Evolutionary conservation across 2,329 filamentous ascomycete species (phyloP), one percentile per base, ranked within the genome.

Genomic region (Byssochlamys sp.): DNA sequence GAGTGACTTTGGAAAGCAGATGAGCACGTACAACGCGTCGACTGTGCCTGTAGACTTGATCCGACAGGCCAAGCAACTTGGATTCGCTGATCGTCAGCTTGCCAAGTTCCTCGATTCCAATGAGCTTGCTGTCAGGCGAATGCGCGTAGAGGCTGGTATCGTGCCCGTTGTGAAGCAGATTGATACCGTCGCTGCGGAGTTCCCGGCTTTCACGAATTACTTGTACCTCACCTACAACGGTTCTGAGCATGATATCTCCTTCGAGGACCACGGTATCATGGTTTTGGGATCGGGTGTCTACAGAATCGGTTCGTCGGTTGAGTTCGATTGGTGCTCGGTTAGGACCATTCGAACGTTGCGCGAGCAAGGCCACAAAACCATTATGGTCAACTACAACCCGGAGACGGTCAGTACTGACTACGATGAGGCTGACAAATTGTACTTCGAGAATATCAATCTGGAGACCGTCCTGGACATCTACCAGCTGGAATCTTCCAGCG

Each of bases 241-340:
- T 12, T 86, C 85, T 0, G 88, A 92, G 73, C 86, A 89, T 64
- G 94, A 99, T 67, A 79, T 97, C 57, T 71, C 72, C 12, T 97
- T 97, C 68, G 81, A 90, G 9, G 94, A 99, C 69, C 85, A 92
- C 61, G 94, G 94, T 68, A 84, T 96, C 60, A 96, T 97, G 91
- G 92, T 99, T 7, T 81, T 97, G 29, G 92, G 92, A 12, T 96
- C 91, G 31, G 92, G 92, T 74, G 91, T 96, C 9, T 97, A 97
- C 80, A 85, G 94, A 60, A 99, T 99, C 63, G 94, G 94, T 63
- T 96, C 91, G 0, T 96, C 92, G 0, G 94, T 99, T 59, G 94
- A 99, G 71, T 99, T 99, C 73, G 94, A 99, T 75, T 99, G 94
- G 94, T 97, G 94, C 73, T 96, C 94, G 3, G 94, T 99, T 28